phyloP scores from a whole-genome alignment of 495 filamentous ascomycete genomes.

The Chaetomium fimeti region DNA sequence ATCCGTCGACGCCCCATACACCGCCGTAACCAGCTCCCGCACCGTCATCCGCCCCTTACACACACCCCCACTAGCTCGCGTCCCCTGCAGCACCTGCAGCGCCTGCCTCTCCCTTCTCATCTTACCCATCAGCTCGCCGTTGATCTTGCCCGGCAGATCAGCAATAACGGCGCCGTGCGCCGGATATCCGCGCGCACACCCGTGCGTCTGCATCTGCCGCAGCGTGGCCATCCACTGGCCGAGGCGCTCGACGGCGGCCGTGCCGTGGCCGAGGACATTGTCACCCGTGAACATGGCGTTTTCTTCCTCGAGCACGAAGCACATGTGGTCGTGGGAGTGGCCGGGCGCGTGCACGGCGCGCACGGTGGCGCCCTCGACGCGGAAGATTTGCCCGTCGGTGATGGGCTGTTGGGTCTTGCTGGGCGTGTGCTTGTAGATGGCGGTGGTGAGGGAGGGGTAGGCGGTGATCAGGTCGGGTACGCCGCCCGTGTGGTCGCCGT shows the following conservation, averaged over 20 bases:
- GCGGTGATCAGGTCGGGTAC: conserved; percentile 60
- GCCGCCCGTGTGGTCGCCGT: conserved; percentile 79
- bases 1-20: not conserved
- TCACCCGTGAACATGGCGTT: conserved; percentile 91
- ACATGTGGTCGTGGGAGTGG: conserved; percentile 79
- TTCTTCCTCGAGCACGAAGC: conserved; percentile 69
- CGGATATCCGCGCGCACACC: conserved; percentile 65
- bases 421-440: conserved; percentile 51
- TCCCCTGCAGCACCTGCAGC: not conserved
- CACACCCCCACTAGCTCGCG: not conserved
- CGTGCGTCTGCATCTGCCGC: conserved; percentile 57
- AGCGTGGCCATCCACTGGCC: conserved; percentile 64
- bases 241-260: conserved; percentile 87
- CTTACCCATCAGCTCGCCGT: not conserved
- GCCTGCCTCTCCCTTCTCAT: not conserved
- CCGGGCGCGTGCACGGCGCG: conserved; percentile 77
- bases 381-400: conserved; percentile 69
- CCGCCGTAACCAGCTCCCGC: not conserved
- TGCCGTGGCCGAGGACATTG: conserved; percentile 91
- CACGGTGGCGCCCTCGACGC: conserved; percentile 72
- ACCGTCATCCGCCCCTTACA: not conserved
- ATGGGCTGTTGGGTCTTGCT: conserved; percentile 53
- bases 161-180: conserved; percentile 70
- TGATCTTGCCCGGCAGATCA: not conserved
- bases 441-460: conserved; percentile 72